phyloP scores from a whole-genome alignment of 805 yeast genomes.

The Saccharomyces paradoxus region DNA sequence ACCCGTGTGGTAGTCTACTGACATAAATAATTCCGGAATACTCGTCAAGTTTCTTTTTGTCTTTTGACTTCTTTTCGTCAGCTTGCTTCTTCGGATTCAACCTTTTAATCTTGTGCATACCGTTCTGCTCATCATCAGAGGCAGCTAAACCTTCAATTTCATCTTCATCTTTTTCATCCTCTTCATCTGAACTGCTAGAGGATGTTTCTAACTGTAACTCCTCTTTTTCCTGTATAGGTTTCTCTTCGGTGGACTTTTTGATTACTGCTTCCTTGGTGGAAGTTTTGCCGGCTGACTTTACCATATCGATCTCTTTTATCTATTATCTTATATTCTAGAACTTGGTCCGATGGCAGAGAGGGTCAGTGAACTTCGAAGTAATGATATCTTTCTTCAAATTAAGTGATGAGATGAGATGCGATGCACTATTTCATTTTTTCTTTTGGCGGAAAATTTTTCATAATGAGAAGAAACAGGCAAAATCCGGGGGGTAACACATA shows the following conservation, averaged over 20 bases:
- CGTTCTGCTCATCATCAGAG: conserved; percentile 26
- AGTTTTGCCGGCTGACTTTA: neutral
- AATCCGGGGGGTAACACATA: neutral
- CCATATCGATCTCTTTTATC: neutral
- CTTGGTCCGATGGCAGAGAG: neutral
- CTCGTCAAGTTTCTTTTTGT: conserved; percentile 14
- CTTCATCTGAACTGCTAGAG: conserved; percentile 21
- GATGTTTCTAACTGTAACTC: conserved; percentile 18
- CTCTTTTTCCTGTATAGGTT: conserved; percentile 12
- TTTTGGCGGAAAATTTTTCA: neutral
- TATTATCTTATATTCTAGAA: neutral
- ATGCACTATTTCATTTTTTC: conserved; percentile 2
- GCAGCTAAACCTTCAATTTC: conserved; percentile 27
- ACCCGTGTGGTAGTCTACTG: conserved; percentile 89
- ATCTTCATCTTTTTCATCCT: conserved; percentile 23
- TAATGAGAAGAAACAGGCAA: neutral
- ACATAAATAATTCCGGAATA: conserved; percentile 71
- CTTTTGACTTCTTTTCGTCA: conserved; percentile 13
- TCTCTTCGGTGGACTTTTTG: conserved; percentile 16
- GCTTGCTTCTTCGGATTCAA: conserved; percentile 20
- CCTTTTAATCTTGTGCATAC: conserved; percentile 24
- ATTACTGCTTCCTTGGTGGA: conserved; percentile 1
- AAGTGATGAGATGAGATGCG: conserved; percentile 12
- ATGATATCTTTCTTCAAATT: too few species aligned
- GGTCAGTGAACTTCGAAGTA: neutral